Base-by-base conservation (phyloP, 768 basidiomycete genomes). In the Gloeopeniophorella convolvens region DNA sequence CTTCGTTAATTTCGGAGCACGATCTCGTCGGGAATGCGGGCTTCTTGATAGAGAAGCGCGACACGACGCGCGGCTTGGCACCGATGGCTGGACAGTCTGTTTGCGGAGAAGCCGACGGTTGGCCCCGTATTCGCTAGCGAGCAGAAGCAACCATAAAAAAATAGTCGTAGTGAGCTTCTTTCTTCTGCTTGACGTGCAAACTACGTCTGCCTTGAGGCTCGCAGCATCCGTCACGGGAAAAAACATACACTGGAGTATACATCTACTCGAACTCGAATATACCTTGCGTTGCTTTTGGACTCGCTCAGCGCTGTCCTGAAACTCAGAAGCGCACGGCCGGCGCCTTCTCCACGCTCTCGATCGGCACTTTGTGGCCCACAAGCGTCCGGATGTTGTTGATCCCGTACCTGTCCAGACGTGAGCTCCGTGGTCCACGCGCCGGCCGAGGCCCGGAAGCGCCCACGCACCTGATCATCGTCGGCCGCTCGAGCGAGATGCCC, bases 361-460 rank as follows among this genome's bases (percentile, higher is more conserved):
- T 79, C 40, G 90, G 83, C 10, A 90, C 90, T 72, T 98, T 99
- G 74, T 99, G 96, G 13, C 96, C 96, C 39, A 99, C 89, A 32
- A 99, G 73, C 13, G 94, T 92, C 58, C 96, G 76, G 60, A 99
- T 99, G 66, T 99, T 98, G 66, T 83, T 94, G 64, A 99, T 94
- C 16, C 91, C 93, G 68, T 98, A 99, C 42, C 93, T 94, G 59
- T 13, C 15, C 15, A 15, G 8, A n/a, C n/a, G 12, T 37, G 10
- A 16, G 16, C 41, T 5, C 8, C 21, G 27, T 11, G 35, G 20
- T 48, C 13, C 43, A 43, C 20, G 13, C 9, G 24, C 23, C 11
- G 30, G 42, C 21, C 6, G 44, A 18, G 4, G 31, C 18, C 35
- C 11, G 35, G 18, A 3, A 34, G 23, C 8, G 27, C 46, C 12